These are phyloP conservation scores for Meyerozyma elateridarum DNA, from an alignment of 1,139 yeast genomes.

Conservation along the genomic window DNA sequence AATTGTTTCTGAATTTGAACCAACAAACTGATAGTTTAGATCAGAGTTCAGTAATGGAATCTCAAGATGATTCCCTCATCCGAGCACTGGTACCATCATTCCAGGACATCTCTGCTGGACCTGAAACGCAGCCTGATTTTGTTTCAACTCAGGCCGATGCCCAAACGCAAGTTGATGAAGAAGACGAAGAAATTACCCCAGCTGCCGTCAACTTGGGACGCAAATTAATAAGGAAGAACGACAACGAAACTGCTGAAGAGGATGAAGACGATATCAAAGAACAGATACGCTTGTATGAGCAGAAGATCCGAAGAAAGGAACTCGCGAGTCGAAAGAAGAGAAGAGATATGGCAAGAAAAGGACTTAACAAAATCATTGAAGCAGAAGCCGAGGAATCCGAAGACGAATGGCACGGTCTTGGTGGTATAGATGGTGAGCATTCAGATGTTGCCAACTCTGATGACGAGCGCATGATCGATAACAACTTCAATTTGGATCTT, in stretches of 20 bases:
- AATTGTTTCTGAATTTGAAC: conserved; percentile 29
- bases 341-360: conserved; percentile 47
- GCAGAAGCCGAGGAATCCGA: conserved; percentile 96
- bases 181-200: conserved; percentile 28
- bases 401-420: conserved; percentile 91
- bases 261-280: conserved; percentile 24
- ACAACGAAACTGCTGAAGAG: conserved; percentile 19
- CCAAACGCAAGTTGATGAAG: conserved; percentile 11
- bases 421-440: conserved; percentile 73
- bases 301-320: conserved; percentile 36
- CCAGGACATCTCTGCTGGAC: conserved; percentile 19
- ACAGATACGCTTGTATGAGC: conserved; percentile 32
- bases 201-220: conserved; percentile 23
- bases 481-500: conserved; percentile 53
- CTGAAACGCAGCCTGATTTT: conserved; percentile 13
- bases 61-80: conserved; percentile 6
- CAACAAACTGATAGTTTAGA: conserved; percentile 17
- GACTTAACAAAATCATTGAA: conserved; percentile 54
- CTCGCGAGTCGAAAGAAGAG: conserved; percentile 35
- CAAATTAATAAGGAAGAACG: conserved; percentile 16
- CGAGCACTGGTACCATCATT: conserved; percentile 18
- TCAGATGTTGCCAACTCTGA: conserved; percentile 69
- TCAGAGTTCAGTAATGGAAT: conserved; percentile 7
- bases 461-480: conserved; percentile 80
- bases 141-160: conserved; percentile 8